Evolutionary conservation across 306 rosid species (phyloP).

Genomic region (Argentina anserina): DNA sequence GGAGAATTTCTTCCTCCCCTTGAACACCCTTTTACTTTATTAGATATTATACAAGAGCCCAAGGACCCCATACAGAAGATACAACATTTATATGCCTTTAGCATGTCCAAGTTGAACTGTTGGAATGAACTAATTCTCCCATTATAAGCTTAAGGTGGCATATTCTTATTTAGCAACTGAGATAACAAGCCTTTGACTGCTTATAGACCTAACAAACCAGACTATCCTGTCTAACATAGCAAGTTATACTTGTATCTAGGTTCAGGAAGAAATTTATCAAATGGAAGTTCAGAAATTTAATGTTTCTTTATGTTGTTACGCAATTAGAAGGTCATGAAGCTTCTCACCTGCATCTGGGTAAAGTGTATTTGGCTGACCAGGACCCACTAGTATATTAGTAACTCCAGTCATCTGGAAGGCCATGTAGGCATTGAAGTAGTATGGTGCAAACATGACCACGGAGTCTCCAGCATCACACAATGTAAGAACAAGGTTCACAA

Average conservation of each 20-base stretch:
- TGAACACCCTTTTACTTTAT: background rate
- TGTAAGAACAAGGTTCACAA: slow-evolving; percentile 89
- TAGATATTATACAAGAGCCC: background rate
- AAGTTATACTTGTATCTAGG: slow-evolving; percentile 13
- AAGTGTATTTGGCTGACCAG: slow-evolving; percentile 66
- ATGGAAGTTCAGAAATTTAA: slow-evolving; percentile 5
- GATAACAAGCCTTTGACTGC: slow-evolving; percentile 6
- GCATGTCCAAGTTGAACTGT: background rate
- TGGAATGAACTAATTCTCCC: background rate
- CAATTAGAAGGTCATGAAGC: slow-evolving; percentile 3
- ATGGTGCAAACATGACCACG: slow-evolving; percentile 86
- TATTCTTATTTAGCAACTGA: background rate
- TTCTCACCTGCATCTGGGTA: slow-evolving; percentile 84
- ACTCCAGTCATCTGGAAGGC: slow-evolving; percentile 95
- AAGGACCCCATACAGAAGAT: background rate
- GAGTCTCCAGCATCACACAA: slow-evolving; percentile 93
- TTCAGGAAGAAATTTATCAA: background rate
- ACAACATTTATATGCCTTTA: background rate
- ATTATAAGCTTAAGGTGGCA: background rate
- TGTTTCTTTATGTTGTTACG: background rate
- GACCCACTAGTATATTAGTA: slow-evolving; percentile 83
- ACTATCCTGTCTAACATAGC: slow-evolving; percentile 6
- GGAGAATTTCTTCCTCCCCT: background rate
- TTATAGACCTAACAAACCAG: slow-evolving; percentile 3
- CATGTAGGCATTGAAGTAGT: slow-evolving; percentile 93